Base-by-base conservation (phyloP, 2,329 filamentous ascomycete species). In the Karstenula rhodostoma region DNA sequence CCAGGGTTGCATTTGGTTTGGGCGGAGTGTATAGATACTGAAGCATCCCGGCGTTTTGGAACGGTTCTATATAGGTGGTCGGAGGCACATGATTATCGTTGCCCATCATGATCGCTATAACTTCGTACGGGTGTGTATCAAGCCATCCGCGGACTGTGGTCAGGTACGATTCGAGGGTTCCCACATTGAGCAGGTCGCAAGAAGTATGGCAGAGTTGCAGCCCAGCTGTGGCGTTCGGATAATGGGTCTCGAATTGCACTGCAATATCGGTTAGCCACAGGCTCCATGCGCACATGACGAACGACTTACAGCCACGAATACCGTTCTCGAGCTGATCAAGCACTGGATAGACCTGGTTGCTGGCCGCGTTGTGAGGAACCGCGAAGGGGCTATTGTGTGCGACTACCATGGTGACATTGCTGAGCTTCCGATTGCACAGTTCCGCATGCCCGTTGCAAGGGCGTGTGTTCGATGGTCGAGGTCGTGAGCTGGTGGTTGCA, bases 51-150 rank as follows among this genome's bases (percentile, higher is more conserved):
- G 90, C 89, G 56, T 85, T 80, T 73, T 91, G 82, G 65, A 97
- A 89, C 35, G 87, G 88, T 0, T 84, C 84, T 6, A 85, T 87
- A 75, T 92, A 97, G 60, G 85, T 84, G 4, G 77, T 78, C 1
- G 90, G 82, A 4, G 82, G 80, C n/a, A 89, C 88, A 73, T 90
- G 91, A 79, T 93, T 71, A 42, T 72, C 91, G 76, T 97, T 97
- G 59, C 89, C 93, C 53, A 97, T 88, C 19, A 97, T 83, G 65
- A 97, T 89, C 1, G 92, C 94, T 27, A 97, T 86, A 1, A 97
- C 91, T 66, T 97, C 94, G 79, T 92, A 94, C 0, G 93, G 93
- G 68, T 97, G 88, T 0, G 73, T 69, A 7, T 85, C 83, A 2
- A 97, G 87, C 94, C 94, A 97, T 46, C 81, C 76, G 37, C 83